Conservation (phyloP, 2,329 filamentous ascomycete species). For the Aspergillus ustus region DNA sequence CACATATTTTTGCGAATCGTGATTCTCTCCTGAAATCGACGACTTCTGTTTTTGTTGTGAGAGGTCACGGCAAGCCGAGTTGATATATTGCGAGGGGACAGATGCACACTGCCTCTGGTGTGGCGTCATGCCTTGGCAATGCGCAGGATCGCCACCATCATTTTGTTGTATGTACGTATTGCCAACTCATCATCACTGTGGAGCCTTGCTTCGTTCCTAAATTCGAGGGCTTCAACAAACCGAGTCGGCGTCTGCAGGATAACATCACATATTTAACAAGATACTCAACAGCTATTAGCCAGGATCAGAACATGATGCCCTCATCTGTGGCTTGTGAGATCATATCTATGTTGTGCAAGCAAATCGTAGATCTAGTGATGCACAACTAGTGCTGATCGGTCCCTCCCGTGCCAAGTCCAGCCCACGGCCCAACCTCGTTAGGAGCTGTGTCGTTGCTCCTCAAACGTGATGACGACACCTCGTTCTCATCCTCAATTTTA, state of each 20-base stretch:
- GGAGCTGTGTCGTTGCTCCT: not conserved
- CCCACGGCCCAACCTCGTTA: not conserved
- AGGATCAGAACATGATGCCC: not conserved
- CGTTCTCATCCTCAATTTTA: not conserved
- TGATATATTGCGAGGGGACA: not conserved
- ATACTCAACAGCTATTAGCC: too few species aligned
- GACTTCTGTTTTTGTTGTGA: not conserved
- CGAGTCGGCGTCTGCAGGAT: not conserved
- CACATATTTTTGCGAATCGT: not conserved
- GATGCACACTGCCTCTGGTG: not conserved
- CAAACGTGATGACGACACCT: conserved; percentile 1
- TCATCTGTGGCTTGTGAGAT: not conserved
- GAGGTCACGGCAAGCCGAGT: not conserved
- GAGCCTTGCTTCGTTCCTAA: too few species aligned
- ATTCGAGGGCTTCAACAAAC: too few species aligned
- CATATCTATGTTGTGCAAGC: not conserved
- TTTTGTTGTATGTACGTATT: not conserved
- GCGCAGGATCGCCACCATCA: not conserved
- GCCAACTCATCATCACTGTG: not conserved
- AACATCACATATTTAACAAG: too few species aligned
- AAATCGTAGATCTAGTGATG: not conserved
- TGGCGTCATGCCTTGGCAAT: not conserved
- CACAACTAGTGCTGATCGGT: not conserved
- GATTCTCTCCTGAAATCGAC: not conserved
- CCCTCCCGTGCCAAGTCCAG: not conserved